phyloP scores from a whole-genome alignment of 148 eudicot species.

The Arbutus unedo region DNA sequence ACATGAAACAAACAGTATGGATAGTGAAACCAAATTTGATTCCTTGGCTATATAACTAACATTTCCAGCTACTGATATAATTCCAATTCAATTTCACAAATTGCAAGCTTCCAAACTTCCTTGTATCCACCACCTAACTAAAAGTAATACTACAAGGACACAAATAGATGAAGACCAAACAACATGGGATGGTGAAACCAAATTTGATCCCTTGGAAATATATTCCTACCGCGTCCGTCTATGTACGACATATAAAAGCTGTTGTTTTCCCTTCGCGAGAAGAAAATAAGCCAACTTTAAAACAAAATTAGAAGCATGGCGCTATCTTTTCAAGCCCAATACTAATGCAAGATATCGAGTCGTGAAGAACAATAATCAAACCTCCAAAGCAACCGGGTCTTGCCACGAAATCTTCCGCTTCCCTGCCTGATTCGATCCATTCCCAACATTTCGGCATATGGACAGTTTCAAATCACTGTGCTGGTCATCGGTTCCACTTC shows the following conservation, averaged over 20 bases:
- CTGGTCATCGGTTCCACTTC: conserved; percentile 22
- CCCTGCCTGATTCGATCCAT: conserved; percentile 30
- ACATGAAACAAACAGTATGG: neutral
- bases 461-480: conserved; percentile 34
- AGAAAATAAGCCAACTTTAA: neutral
- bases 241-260: neutral
- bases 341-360: neutral
- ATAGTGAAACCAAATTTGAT: neutral
- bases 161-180: neutral
- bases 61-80: neutral
- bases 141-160: neutral
- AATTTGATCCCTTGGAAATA: neutral
- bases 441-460: conserved; percentile 36
- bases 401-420: conserved; percentile 51
- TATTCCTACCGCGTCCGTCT: neutral
- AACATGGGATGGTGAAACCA: neutral
- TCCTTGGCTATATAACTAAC: neutral
- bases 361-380: conserved; percentile 3
- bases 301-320: neutral
- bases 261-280: conserved; percentile 3
- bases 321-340: neutral
- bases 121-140: neutral
- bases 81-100: neutral
- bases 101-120: neutral
- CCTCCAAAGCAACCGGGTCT: conserved; percentile 40